These are phyloP conservation scores for Aspergillus haitiensis DNA, from an alignment of 495 filamentous ascomycete species.

Conservation along the genomic window DNA sequence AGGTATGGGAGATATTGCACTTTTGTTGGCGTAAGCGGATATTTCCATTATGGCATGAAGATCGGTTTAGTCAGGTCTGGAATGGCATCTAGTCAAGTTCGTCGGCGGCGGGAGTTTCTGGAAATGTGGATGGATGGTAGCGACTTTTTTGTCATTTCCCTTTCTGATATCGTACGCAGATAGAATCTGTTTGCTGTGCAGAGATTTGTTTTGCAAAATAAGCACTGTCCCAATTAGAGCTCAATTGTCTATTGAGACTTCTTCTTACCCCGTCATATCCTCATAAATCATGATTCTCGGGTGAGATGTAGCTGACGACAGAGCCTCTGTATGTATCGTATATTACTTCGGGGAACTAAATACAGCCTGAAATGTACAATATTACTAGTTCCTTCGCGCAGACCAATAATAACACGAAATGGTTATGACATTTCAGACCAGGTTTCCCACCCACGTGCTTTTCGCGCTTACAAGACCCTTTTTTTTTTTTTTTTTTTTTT, in stretches of 20 bases:
- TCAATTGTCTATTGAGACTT: neutral
- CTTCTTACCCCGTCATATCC: neutral
- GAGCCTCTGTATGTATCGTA: neutral
- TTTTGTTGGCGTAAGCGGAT: conserved; percentile 22
- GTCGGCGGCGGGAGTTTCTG: conserved; percentile 22
- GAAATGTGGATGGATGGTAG: conserved; percentile 21
- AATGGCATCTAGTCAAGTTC: conserved; percentile 11
- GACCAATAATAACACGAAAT: conserved; percentile 7
- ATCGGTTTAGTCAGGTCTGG: conserved; percentile 15
- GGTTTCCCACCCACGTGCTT: neutral
- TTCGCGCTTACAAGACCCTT: neutral
- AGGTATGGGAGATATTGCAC: conserved; percentile 15
- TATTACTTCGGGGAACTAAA: neutral
- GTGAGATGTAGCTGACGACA: too few relatives aligned
- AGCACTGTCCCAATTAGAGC: neutral
- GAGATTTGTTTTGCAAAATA: neutral
- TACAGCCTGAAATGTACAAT: neutral
- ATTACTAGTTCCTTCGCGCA: neutral
- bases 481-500: neutral
- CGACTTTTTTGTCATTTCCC: conserved; percentile 17
- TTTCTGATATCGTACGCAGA: conserved; percentile 22
- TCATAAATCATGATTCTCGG: too few relatives aligned
- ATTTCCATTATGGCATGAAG: conserved; percentile 17
- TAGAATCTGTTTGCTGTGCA: conserved; percentile 24
- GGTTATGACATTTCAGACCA: conserved; percentile 4